A percentile compares a stretch with the other conserved stretches of the same genome.
phyloP scores from a whole-genome alignment of 2,329 filamentous ascomycete species.

The Ceratocystis eucalypticola region DNA sequence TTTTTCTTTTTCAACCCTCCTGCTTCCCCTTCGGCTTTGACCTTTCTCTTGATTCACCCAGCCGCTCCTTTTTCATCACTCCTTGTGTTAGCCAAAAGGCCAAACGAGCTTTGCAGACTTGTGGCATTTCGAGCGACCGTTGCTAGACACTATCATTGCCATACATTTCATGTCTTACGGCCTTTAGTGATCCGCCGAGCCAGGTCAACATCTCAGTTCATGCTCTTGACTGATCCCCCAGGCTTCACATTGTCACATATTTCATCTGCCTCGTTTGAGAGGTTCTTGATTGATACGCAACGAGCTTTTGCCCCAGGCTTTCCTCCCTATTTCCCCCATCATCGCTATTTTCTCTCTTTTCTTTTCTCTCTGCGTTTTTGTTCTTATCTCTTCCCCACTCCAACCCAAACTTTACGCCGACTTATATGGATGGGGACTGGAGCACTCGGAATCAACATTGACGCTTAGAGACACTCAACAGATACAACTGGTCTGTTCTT shows the following conservation, averaged over 20 bases:
- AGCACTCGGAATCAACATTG: too few species aligned
- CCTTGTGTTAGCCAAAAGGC: not conserved
- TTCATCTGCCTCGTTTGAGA: not conserved
- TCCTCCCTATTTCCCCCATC: not conserved
- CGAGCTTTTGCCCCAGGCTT: not conserved
- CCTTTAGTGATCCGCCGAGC: too few species aligned
- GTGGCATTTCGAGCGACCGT: not conserved
- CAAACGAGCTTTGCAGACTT: not conserved
- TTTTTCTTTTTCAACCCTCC: not conserved
- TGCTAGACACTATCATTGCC: too few species aligned
- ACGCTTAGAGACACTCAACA: too few species aligned
- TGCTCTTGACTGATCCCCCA: not conserved
- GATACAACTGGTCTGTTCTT: too few species aligned
- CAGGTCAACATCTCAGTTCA: not conserved
- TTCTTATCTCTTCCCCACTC: not conserved
- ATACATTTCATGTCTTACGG: too few species aligned
- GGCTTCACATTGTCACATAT: not conserved
- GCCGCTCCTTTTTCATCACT: not conserved
- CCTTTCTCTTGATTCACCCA: not conserved
- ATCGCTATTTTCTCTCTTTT: not conserved
- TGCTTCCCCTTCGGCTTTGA: not conserved
- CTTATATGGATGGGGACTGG: not conserved
- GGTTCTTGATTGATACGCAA: not conserved
- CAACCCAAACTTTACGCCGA: not conserved
- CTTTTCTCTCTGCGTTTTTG: not conserved